Percentiles rank a stretch among this genome's conserved stretches.
These are phyloP conservation scores for Hygrophila difformis DNA, from an alignment of 257 asterid genomes.

Conservation along the genomic window DNA sequence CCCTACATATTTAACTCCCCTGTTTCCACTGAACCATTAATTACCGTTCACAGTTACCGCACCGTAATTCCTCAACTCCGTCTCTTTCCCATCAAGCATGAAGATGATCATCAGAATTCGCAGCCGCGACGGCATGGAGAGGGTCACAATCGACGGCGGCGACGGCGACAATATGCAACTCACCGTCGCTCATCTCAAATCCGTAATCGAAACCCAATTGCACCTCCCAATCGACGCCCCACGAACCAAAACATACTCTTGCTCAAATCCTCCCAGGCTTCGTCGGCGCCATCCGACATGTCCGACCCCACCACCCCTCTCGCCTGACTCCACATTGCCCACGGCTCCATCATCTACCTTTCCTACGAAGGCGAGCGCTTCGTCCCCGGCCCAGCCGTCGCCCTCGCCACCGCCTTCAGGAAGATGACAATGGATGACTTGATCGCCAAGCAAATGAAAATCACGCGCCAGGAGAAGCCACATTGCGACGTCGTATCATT, in stretches of 20 bases:
- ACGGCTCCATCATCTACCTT: constrained; percentile 75
- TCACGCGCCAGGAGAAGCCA: constrained; percentile 87
- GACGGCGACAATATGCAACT: constrained; percentile 47
- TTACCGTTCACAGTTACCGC: constrained; percentile 52
- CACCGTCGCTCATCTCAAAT: constrained; percentile 58
- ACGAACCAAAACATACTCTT: constrained; percentile 74
- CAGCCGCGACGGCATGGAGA: constrained; percentile 94
- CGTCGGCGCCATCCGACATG: constrained; percentile 59
- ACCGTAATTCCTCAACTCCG: constrained; percentile 35
- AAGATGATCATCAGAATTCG: constrained; percentile 96
- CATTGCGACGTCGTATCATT: constrained; percentile 86
- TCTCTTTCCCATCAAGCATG: constrained; percentile 51
- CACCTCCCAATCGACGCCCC: constrained; percentile 66
- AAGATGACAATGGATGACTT: constrained; percentile 98
- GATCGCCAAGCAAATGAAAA: constrained; percentile 91
- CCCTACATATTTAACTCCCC: no score
- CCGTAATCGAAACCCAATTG: constrained; percentile 65
- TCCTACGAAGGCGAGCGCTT: constrained; percentile 84
- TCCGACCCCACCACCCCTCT: constrained; percentile 36
- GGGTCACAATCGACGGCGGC: constrained; percentile 75
- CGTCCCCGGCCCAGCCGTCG: constrained; percentile 59
- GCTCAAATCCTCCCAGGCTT: constrained; percentile 58
- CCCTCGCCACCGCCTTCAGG: constrained; percentile 86
- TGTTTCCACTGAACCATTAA: no score
- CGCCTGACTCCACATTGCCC: constrained; percentile 42